phyloP scores from a whole-genome alignment of 2,329 filamentous ascomycete species.

The Neofusicoccum kwambonambiense region DNA sequence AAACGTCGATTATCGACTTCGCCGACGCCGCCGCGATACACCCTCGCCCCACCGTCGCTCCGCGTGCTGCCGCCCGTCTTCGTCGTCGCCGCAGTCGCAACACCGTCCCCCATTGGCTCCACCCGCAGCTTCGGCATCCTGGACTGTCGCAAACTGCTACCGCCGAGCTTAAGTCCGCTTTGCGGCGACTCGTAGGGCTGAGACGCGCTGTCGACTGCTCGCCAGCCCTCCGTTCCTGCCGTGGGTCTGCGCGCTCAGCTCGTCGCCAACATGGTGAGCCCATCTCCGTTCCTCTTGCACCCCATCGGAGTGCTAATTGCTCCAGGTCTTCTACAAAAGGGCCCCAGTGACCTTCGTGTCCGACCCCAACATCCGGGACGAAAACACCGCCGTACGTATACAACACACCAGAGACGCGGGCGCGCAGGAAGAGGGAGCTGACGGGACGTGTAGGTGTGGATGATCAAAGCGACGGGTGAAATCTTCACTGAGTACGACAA shows the following conservation, averaged over 20 bases:
- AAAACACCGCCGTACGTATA: conserved; percentile 72
- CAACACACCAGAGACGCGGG: conserved; percentile 13
- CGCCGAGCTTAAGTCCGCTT: conserved; percentile 18
- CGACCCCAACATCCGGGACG: conserved; percentile 70
- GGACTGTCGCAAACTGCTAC: background rate
- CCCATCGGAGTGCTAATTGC: conserved; percentile 24
- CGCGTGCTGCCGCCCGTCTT: conserved; percentile 15
- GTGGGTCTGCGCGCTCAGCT: conserved; percentile 8
- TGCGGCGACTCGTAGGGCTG: conserved; percentile 18
- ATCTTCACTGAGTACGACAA: conserved; percentile 86
- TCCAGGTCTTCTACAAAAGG: conserved; percentile 89
- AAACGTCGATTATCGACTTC: conserved; percentile 16
- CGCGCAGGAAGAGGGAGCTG: conserved; percentile 25
- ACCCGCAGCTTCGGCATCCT: background rate
- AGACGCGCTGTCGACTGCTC: conserved; percentile 10
- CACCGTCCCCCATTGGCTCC: conserved; percentile 1
- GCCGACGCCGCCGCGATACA: conserved; percentile 10
- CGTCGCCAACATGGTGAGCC: conserved; percentile 33
- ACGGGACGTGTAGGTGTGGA: conserved; percentile 69
- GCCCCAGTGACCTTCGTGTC: conserved; percentile 86
- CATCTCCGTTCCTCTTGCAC: background rate
- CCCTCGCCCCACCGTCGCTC: conserved; percentile 18
- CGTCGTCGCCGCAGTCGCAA: conserved; percentile 6
- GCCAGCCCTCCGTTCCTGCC: background rate
- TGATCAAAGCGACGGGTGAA: conserved; percentile 86